phyloP scores from a whole-genome alignment of 345 rosid genomes.

The Eucalyptus marginata region DNA sequence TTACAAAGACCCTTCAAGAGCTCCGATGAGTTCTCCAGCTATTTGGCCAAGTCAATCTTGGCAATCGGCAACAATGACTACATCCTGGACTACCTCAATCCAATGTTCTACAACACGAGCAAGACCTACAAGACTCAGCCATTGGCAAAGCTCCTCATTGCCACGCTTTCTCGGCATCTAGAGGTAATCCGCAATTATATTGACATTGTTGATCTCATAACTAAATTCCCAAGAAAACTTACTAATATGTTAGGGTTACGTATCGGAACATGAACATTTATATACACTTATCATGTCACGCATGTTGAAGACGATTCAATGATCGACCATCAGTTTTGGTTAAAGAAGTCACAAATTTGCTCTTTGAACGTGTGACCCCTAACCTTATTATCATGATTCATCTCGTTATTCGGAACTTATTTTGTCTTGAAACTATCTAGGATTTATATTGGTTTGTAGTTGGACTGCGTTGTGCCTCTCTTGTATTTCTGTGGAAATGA shows the following conservation, averaged over 20 bases:
- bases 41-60: constrained; percentile 23
- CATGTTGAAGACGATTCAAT: accelerated
- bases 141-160: constrained; percentile 14
- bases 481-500: not conserved
- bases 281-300: not conserved
- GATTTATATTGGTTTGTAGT: too few species aligned
- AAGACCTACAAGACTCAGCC: not conserved
- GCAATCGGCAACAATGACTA: constrained; percentile 26
- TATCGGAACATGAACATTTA: not conserved
- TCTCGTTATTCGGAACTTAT: not conserved
- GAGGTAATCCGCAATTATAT: not conserved
- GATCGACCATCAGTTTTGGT: accelerated
- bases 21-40: not conserved
- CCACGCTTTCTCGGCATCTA: not conserved
- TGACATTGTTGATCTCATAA: not conserved
- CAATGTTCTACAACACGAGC: not conserved
- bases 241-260: not conserved
- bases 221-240: too few species aligned
- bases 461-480: not conserved
- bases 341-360: accelerated
- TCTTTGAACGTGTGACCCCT: accelerated
- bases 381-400: too few species aligned
- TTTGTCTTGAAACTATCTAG: not conserved
- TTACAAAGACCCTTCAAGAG: not conserved
- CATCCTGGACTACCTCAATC: constrained; percentile 1